Conservation (phyloP, 768 basidiomycete genomes). For the Russula abietina region DNA sequence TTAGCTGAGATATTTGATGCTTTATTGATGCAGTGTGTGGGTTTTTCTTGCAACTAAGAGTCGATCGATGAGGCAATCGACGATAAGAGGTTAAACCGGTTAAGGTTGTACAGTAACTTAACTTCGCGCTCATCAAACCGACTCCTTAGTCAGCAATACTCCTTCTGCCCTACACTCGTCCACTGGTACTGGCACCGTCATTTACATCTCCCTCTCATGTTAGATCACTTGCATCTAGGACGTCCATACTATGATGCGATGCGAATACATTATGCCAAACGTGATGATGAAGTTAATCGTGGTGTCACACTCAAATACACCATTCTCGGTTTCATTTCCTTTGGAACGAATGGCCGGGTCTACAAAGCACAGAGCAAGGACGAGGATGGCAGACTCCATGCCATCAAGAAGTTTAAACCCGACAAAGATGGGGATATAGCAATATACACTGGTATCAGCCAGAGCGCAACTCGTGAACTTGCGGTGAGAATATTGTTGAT, state of each 20-base stretch:
- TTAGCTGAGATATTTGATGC: too few species aligned
- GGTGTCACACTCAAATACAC: slow-evolving; percentile 77
- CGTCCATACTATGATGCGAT: slow-evolving; percentile 63
- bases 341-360: slow-evolving; percentile 96
- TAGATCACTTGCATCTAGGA: slow-evolving; percentile 23
- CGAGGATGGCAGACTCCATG: slow-evolving; percentile 66
- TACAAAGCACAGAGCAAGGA: slow-evolving; percentile 89
- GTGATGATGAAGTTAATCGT: slow-evolving; percentile 61
- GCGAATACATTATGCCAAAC: slow-evolving; percentile 75
- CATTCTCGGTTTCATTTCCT: slow-evolving; percentile 96
- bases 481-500: slow-evolving; percentile 52
- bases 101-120: too few species aligned
- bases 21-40: too few species aligned
- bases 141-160: too few species aligned
- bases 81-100: too few species aligned
- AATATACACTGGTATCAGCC: slow-evolving; percentile 96
- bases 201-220: slow-evolving; percentile 13
- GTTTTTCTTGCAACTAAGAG: too few species aligned
- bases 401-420: slow-evolving; percentile 99
- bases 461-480: slow-evolving; percentile 95
- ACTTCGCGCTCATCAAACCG: too few species aligned
- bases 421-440: slow-evolving; percentile 97
- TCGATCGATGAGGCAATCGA: too few species aligned
- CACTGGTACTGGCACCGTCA: neutral
- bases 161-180: too few species aligned